These are phyloP conservation scores for Nannizzia gypsea DNA, from an alignment of 2,329 filamentous ascomycete genomes.

Conservation along the genomic window DNA sequence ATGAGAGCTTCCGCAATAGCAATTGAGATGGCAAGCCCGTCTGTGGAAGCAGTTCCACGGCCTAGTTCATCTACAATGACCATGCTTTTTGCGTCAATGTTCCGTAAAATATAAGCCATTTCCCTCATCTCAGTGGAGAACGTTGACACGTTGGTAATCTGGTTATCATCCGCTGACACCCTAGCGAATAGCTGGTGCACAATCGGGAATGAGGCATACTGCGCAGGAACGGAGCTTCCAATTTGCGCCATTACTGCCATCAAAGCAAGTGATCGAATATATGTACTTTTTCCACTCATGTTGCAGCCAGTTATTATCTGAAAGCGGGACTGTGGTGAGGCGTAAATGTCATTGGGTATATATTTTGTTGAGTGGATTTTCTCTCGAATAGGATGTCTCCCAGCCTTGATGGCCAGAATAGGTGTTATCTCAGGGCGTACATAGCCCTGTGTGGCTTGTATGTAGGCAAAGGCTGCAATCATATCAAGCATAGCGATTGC, in stretches of 20 bases:
- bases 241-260: conserved; percentile 90
- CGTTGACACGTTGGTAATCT: conserved; percentile 83
- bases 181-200: conserved; percentile 76
- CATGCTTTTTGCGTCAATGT: conserved; percentile 64
- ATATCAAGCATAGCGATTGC: conserved; percentile 80
- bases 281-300: conserved; percentile 96
- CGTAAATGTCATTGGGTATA: conserved; percentile 83
- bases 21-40: conserved; percentile 79
- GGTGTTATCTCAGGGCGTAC: conserved; percentile 57
- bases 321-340: conserved; percentile 66
- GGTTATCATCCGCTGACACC: conserved; percentile 72
- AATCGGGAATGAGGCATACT: conserved; percentile 70
- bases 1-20: conserved; percentile 82
- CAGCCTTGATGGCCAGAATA: conserved; percentile 59
- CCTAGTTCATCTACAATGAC: conserved; percentile 87
- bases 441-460: conserved; percentile 57
- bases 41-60: conserved; percentile 74
- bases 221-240: conserved; percentile 77
- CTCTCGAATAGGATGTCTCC: conserved; percentile 68
- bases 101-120: conserved; percentile 81
- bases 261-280: conserved; percentile 74
- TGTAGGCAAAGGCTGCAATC: conserved; percentile 62
- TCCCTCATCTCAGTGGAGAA: conserved; percentile 95
- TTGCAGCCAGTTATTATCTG: conserved; percentile 94
- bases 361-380: conserved; percentile 57